Conservation (phyloP, 768 basidiomycete species). For the Lactifluus piperatus region DNA sequence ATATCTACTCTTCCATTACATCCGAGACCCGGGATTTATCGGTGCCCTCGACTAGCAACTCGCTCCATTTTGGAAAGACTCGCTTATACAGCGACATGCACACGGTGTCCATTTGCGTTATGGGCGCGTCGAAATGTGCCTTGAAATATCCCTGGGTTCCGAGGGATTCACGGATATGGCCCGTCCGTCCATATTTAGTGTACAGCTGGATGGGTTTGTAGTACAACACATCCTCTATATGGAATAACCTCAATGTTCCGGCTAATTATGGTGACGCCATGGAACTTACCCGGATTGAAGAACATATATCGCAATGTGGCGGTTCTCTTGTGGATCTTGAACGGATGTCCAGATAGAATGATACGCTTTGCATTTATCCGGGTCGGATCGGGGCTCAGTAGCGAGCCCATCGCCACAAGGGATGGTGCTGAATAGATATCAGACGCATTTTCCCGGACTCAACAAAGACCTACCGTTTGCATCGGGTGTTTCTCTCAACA, state of each 20-base stretch:
- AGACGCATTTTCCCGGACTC: constrained; percentile 3
- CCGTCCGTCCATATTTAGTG: constrained; percentile 84
- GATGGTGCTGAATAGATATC: constrained; percentile 45
- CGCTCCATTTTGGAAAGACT: constrained; percentile 83
- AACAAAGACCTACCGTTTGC: constrained; percentile 43
- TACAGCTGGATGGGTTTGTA: constrained; percentile 90
- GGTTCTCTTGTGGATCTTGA: constrained; percentile 95
- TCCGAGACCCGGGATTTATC: constrained; percentile 11
- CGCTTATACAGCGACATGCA: constrained; percentile 96
- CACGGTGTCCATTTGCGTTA: constrained; percentile 94
- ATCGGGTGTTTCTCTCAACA: constrained; percentile 64
- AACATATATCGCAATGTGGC: constrained; percentile 99
- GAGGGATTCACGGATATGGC: constrained; percentile 86
- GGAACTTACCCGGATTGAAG: constrained; percentile 67
- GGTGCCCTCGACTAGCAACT: constrained; percentile 34
- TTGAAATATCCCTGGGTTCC: constrained; percentile 98
- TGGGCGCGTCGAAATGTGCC: constrained; percentile 87
- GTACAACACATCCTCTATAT: constrained; percentile 75
- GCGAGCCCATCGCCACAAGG: constrained; percentile 84
- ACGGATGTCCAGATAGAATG: constrained; percentile 90
- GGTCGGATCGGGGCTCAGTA: constrained; percentile 84
- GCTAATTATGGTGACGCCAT: constrained; percentile 10
- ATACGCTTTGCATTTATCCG: constrained; percentile 91
- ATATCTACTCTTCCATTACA: constrained; percentile 22
- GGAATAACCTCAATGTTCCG: not conserved